These are phyloP conservation scores for Fusarium buxicola DNA, from an alignment of 2,329 filamentous ascomycete species.

Conservation along the genomic window DNA sequence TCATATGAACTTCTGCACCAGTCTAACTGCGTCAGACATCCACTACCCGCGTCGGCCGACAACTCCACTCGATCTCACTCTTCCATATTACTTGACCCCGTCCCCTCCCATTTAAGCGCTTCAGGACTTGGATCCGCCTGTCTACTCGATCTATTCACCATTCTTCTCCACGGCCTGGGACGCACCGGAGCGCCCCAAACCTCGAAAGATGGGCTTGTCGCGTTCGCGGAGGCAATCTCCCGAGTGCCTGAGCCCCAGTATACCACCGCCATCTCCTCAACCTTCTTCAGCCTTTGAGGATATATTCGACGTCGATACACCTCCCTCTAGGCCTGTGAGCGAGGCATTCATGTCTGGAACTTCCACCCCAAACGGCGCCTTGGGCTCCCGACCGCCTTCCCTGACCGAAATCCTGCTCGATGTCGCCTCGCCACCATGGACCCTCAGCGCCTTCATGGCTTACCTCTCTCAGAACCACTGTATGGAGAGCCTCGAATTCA, in stretches of 20 bases:
- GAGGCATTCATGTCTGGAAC: conserved; percentile 59
- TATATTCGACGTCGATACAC: conserved; percentile 56
- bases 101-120: conserved; percentile 30
- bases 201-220: conserved; percentile 58
- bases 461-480: conserved; percentile 98
- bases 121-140: conserved; percentile 19
- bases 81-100: conserved; percentile 40
- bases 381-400: conserved; percentile 66
- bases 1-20: conserved; percentile 39
- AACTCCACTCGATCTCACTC: conserved; percentile 28
- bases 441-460: conserved; percentile 91
- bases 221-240: conserved; percentile 59
- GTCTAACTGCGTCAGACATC: conserved; percentile 34
- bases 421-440: conserved; percentile 87
- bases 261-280: conserved; percentile 57
- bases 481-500: conserved; percentile 95
- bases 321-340: conserved; percentile 63
- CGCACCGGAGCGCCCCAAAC: conserved; percentile 32
- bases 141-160: conserved; percentile 20
- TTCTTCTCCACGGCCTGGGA: conserved; percentile 33
- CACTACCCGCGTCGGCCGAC: conserved; percentile 34
- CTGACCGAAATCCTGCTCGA: conserved; percentile 90
- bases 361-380: conserved; percentile 49
- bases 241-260: conserved; percentile 56
- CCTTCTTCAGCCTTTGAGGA: conserved; percentile 60